These are phyloP conservation scores for Fusarium euwallaceae DNA, from an alignment of 2,329 filamentous ascomycete genomes.

Conservation along the genomic window DNA sequence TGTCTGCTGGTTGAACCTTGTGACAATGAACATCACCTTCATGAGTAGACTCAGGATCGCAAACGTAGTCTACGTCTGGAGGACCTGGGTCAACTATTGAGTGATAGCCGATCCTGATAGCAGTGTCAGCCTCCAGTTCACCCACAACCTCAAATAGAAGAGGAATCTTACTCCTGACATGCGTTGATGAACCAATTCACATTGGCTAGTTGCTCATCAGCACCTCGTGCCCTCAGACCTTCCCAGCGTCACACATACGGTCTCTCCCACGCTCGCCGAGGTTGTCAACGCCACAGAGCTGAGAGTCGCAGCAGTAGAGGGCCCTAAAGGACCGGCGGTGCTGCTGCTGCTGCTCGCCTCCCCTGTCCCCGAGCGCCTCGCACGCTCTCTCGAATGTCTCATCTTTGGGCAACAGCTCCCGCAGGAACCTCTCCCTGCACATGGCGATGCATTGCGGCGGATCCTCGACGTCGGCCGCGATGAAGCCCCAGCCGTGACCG, in stretches of 20 bases:
- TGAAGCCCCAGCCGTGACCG: slow-evolving; percentile 47
- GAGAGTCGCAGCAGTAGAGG: slow-evolving; percentile 66
- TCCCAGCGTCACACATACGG: slow-evolving; percentile 51
- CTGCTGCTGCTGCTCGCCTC: slow-evolving; percentile 16
- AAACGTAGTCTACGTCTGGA: slow-evolving; percentile 42
- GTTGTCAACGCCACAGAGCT: slow-evolving; percentile 62
- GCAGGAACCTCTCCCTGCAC: slow-evolving; percentile 52
- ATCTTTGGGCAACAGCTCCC: slow-evolving; percentile 43
- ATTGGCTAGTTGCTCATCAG: slow-evolving; percentile 56
- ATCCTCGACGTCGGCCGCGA: slow-evolving; percentile 48
- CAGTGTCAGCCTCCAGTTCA: slow-evolving; percentile 13
- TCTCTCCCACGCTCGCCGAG: slow-evolving; percentile 54
- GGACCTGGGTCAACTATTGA: slow-evolving; percentile 46
- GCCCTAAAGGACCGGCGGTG: slow-evolving; percentile 54
- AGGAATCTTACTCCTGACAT: slow-evolving; percentile 61
- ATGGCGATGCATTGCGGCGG: slow-evolving; percentile 51
- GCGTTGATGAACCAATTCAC: slow-evolving; percentile 65
- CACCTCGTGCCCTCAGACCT: not conserved
- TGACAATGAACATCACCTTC: slow-evolving; percentile 29
- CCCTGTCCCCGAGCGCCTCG: slow-evolving; percentile 46
- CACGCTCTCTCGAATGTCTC: slow-evolving; percentile 52
- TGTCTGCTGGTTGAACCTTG: not conserved
- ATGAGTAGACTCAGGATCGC: slow-evolving; percentile 27
- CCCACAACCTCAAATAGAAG: not conserved
- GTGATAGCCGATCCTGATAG: slow-evolving; percentile 43